Evolutionary conservation across 306 rosid genomes (phyloP), one percentile per base, ranked within the genome.

Genomic region (Gillenia trifoliata): DNA sequence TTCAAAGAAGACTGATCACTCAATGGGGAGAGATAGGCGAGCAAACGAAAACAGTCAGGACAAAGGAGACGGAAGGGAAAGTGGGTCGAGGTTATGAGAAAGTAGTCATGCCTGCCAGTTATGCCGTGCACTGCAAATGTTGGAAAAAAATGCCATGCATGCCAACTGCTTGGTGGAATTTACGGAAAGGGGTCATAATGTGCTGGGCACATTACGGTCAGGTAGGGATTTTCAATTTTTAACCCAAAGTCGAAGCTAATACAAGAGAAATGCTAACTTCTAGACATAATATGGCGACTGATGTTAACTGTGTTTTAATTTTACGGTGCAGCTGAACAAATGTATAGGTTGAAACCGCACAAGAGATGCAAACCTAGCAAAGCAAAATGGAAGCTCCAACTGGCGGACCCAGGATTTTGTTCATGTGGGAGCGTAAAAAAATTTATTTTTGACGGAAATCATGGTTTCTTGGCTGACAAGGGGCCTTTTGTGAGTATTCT

Each of bases 11-110:
- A 69, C 30, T 69, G 43, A 61, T 67, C 30, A 16, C 31, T 36
- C 26, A 41, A 17, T 8, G 1, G 20, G 30, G 16, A 41, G 30
- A 36, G 61, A 29, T 20, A 10, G 11, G 50, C 0, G 4, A 29
- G 25, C 8, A 54, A 22, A 13, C 40, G 40, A 61, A 40, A 56
- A 43, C 23, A 5, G 15, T 23, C 43, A 15, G 38, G 41, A 43
- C 49, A 56, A 71, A 57, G 47, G 70, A 66, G 73, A 31, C 13
- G 20, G 52, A 31, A 78, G 60, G 31, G 65, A 65, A 29, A 34
- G 56, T 17, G 56, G 26, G 52, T 10, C 64, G 34, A 65, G 16
- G 29, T 17, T 2, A 22, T 33, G 67, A 17, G 60, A 66, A 47
- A 4, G 62, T 55, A 64, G 61, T 29, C 4, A 66, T 23, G 45